Conservation (phyloP, 2,329 filamentous ascomycete species). For the Chrysosporium queenslandicum region DNA sequence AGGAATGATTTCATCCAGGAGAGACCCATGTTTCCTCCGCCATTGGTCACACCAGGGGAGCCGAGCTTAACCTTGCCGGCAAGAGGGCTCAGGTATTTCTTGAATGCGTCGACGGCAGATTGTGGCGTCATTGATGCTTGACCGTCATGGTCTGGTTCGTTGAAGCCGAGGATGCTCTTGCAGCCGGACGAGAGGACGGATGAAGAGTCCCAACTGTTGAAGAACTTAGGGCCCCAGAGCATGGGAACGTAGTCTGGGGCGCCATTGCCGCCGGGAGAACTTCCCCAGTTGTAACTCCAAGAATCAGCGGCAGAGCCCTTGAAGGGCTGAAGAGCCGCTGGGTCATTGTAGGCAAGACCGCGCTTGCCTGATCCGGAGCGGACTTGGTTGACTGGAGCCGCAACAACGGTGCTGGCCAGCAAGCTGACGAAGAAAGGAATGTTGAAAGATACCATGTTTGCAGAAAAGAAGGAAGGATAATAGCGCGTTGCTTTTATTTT, state of each 20-base stretch:
- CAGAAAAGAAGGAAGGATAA: background rate
- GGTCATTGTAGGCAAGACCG: conserved; percentile 36
- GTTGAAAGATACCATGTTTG: conserved; percentile 31
- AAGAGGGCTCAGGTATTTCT: conserved; percentile 32
- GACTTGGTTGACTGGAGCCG: conserved; percentile 22
- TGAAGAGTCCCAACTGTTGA: conserved; percentile 30
- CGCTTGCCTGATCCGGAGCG: conserved; percentile 21
- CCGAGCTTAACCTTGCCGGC: conserved; percentile 32
- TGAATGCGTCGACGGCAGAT: conserved; percentile 31
- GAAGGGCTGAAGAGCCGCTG: conserved; percentile 27
- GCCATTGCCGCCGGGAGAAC: conserved; percentile 12
- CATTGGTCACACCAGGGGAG: conserved; percentile 36
- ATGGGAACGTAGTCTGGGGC: conserved; percentile 38
- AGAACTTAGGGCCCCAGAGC: conserved; percentile 36
- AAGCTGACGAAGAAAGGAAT: conserved; percentile 26
- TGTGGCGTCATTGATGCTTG: conserved; percentile 33
- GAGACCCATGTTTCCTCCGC: conserved; percentile 28
- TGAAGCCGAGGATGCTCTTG: conserved; percentile 37
- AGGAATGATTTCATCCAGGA: conserved; percentile 36
- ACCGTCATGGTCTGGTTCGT: conserved; percentile 36
- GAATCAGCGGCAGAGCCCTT: conserved; percentile 23
- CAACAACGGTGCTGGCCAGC: conserved; percentile 29
- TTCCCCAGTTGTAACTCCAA: conserved; percentile 42
- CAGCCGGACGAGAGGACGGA: conserved; percentile 28
- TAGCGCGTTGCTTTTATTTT: conserved; percentile 1